Percentiles rank a stretch among this genome's conserved stretches.
These are phyloP conservation scores for Penicillium paneum DNA, from an alignment of 2,329 filamentous ascomycete genomes.

Conservation along the genomic window DNA sequence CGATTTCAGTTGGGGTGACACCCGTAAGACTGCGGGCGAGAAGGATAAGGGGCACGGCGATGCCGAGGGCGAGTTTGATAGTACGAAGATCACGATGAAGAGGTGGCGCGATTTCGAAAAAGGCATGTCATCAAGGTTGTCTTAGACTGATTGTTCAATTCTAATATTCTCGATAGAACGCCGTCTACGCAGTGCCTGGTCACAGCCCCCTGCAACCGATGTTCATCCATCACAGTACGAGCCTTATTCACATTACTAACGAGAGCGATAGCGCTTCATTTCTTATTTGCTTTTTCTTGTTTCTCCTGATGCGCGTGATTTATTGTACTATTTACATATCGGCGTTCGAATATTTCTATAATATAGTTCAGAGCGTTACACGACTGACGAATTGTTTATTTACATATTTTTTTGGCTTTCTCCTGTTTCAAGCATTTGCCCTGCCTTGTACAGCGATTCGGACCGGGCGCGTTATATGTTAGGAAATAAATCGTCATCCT, in stretches of 20 bases:
- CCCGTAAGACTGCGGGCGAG: conserved; percentile 88
- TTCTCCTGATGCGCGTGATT: conserved; percentile 11
- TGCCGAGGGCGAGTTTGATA: conserved; percentile 94
- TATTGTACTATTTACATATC: conserved; percentile 16
- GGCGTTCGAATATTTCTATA: conserved; percentile 7
- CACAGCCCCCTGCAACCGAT: conserved; percentile 24
- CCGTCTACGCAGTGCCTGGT: conserved; percentile 32
- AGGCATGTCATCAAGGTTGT: conserved; percentile 46
- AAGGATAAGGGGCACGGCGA: conserved; percentile 79
- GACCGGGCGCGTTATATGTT: background rate
- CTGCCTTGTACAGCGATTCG: background rate
- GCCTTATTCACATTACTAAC: conserved; percentile 39
- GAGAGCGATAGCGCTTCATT: conserved; percentile 5
- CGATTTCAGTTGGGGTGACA: conserved; percentile 99
- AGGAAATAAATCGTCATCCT: background rate
- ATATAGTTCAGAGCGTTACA: conserved; percentile 3
- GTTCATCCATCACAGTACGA: conserved; percentile 36
- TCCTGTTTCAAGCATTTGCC: background rate
- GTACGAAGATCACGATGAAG: conserved; percentile 99
- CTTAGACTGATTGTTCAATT: background rate
- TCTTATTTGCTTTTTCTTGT: conserved; percentile 5
- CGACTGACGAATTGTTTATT: conserved; percentile 3
- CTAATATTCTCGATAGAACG: conserved; percentile 33
- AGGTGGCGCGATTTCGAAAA: conserved; percentile 95
- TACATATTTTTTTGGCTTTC: background rate